These are phyloP conservation scores for Phylloporus sp. DNA, from an alignment of 768 basidiomycete species.

Conservation along the genomic window DNA sequence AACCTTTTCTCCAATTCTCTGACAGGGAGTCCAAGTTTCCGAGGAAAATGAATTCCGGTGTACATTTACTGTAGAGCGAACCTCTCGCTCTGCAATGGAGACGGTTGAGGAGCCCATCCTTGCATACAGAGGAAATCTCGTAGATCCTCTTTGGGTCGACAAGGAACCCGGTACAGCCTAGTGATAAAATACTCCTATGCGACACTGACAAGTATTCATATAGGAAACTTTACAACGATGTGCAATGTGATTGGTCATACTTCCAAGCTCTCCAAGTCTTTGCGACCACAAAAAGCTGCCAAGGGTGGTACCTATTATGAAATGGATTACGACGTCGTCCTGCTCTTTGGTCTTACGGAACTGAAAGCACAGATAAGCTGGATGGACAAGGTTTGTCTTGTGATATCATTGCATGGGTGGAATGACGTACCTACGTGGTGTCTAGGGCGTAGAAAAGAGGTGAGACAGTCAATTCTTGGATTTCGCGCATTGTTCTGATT, in stretches of 20 bases:
- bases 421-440: neutral
- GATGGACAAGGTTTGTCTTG: conserved; percentile 28
- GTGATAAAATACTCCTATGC: too few relatives aligned
- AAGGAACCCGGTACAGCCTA: conserved; percentile 5
- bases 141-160: conserved; percentile 12
- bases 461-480: neutral
- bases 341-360: conserved; percentile 43
- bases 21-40: conserved; percentile 15
- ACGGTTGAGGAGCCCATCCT: conserved; percentile 3
- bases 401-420: neutral
- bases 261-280: neutral
- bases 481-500: neutral
- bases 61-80: too few relatives aligned
- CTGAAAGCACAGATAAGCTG: conserved; percentile 44
- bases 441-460: conserved; percentile 7
- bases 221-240: conserved; percentile 8
- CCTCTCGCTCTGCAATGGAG: too few relatives aligned
- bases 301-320: conserved; percentile 10
- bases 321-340: conserved; percentile 31
- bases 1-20: too few relatives aligned
- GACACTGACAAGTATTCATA: neutral
- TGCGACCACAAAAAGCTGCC: neutral
- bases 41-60: too few relatives aligned
- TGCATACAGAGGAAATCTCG: conserved; percentile 13
- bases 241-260: conserved; percentile 10